phyloP scores from a whole-genome alignment of 2,329 filamentous ascomycete species.

The Cercospora beticola region DNA sequence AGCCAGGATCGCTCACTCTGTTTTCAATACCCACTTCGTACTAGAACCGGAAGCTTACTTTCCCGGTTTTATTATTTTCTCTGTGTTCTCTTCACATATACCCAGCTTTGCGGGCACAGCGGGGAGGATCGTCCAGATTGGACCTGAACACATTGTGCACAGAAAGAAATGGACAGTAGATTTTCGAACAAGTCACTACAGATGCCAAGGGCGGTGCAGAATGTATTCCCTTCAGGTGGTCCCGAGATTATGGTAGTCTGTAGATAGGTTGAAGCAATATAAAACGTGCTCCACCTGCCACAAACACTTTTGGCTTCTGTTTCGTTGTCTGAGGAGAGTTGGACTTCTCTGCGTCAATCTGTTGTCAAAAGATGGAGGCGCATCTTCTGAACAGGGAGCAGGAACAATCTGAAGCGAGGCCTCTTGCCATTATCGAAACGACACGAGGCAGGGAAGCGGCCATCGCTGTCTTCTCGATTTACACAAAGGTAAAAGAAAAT shows the following conservation, averaged over 20 bases:
- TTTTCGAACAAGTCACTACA: background rate
- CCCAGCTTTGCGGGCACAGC: constrained; percentile 2
- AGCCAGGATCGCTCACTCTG: background rate
- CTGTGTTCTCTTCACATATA: background rate
- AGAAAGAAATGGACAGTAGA: background rate
- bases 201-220: background rate
- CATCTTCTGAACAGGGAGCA: background rate
- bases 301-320: background rate
- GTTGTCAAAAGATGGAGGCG: background rate
- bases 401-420: too few species aligned
- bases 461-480: too few species aligned
- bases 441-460: too few species aligned
- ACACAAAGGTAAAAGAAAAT: background rate
- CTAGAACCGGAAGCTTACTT: background rate
- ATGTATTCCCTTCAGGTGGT: background rate
- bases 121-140: background rate
- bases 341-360: background rate
- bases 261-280: background rate
- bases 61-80: background rate
- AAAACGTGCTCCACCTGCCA: background rate
- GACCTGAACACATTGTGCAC: background rate
- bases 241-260: background rate
- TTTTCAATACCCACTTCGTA: background rate
- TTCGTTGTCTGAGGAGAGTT: background rate
- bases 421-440: too few species aligned